Evolutionary conservation across 805 yeast species (phyloP), one percentile per base, ranked within the genome.

Genomic region (Kazachstania martiniae): DNA sequence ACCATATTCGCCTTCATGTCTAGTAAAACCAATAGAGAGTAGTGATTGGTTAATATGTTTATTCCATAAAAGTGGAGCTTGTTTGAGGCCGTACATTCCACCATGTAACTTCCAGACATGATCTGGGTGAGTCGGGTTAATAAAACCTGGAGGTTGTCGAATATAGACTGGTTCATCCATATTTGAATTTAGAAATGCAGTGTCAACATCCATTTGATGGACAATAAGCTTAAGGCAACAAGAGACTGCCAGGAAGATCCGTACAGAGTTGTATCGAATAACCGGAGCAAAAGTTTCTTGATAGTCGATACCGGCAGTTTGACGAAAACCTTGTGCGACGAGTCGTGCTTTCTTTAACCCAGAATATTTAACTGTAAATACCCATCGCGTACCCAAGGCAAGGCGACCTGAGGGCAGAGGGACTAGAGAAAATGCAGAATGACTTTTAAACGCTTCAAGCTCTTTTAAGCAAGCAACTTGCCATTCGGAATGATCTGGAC

Each of bases 11-110:
- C n/a, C 13, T 8, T 10, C 18, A 29, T 29, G 28, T 12, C 29
- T 24, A n/a, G 13, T 18, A 45, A 46, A 17, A 25, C 42, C 40
- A 51, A 55, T 32, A 41, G 27, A 7, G 49, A 46, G 17, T 46
- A 46, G 40, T 51, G 44, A 24, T 43, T 48, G 5, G 51, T 49
- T 30, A 47, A 49, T 35, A 46, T 44, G 35, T 49, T 54, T 39
- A 49, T 46, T 30, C 55, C 45, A 14, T 55, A 53, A 14, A 52
- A 53, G 25, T 5, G 38, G 38, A 4, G 35, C 28, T 16, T 35
- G 38, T 31, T 31, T 30, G 13, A 35, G 22, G 18, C 38, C 38
- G 21, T 35, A 35, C 30, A 35, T 27, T 3, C 32, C 35, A 5
- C 23, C 28, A 5, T 31, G 4, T 24, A 35, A 14, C 18, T 25